Evolutionary conservation across 2,329 filamentous ascomycete genomes (phyloP).

Genomic region (Fusarium sp.): DNA sequence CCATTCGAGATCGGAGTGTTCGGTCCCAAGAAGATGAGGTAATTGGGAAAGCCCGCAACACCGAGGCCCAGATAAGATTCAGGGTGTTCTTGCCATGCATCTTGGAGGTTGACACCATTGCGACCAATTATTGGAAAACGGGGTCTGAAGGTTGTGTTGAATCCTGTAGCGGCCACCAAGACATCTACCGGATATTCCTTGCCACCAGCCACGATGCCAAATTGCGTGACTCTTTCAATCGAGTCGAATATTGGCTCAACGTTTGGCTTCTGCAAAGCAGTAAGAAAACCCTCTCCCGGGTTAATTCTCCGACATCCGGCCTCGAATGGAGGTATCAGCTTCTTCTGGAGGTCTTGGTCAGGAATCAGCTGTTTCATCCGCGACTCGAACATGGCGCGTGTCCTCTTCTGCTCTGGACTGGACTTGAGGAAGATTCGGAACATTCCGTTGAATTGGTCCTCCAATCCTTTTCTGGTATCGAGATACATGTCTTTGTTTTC

Average conservation of each 20-base stretch:
- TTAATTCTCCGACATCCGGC: slow-evolving; percentile 61
- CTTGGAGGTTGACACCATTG: slow-evolving; percentile 59
- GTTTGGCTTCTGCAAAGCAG: slow-evolving; percentile 57
- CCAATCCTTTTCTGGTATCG: slow-evolving; percentile 55
- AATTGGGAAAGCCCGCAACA: slow-evolving; percentile 63
- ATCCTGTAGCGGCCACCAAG: slow-evolving; percentile 68
- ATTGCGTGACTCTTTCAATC: slow-evolving; percentile 50
- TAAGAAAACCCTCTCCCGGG: slow-evolving; percentile 61
- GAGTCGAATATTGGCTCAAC: slow-evolving; percentile 57
- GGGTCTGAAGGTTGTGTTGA: slow-evolving; percentile 63
- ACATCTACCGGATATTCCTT: slow-evolving; percentile 62
- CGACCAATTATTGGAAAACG: slow-evolving; percentile 61
- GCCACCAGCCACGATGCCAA: slow-evolving; percentile 58
- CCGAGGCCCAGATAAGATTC: slow-evolving; percentile 64
- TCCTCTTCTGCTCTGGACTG: slow-evolving; percentile 52
- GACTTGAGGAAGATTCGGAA: slow-evolving; percentile 58
- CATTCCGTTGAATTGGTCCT: slow-evolving; percentile 56
- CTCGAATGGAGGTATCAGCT: slow-evolving; percentile 60
- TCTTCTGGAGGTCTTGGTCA: slow-evolving; percentile 58
- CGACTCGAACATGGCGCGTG: slow-evolving; percentile 43
- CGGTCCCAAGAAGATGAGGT: slow-evolving; percentile 59
- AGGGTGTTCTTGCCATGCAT: slow-evolving; percentile 57
- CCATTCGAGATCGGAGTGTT: slow-evolving; percentile 52
- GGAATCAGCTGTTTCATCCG: slow-evolving; percentile 48
- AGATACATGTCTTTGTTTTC: slow-evolving; percentile 50